phyloP scores from a whole-genome alignment of 805 yeast genomes.

The Maudiozyma barnettii region DNA sequence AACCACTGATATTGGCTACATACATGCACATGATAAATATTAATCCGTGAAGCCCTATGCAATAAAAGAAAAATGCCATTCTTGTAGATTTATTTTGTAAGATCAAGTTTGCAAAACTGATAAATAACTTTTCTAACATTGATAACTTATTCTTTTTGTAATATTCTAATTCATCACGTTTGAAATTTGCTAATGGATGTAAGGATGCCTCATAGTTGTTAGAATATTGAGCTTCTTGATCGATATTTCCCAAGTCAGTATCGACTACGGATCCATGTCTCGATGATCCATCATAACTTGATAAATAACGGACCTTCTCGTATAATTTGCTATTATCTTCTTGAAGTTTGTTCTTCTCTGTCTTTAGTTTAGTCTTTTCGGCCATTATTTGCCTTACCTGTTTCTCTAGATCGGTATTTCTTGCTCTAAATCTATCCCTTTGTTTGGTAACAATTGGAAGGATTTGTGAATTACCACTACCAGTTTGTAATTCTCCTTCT shows the following conservation, averaged over 20 bases:
- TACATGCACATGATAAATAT: constrained; percentile 57
- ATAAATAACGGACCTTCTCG: constrained; percentile 63
- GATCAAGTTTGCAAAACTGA: constrained; percentile 62
- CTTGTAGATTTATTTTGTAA: constrained; percentile 66
- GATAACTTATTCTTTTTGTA: constrained; percentile 56
- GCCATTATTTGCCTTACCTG: constrained; percentile 54
- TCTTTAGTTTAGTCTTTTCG: constrained; percentile 48
- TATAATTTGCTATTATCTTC: constrained; percentile 70
- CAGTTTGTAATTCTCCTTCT: constrained; percentile 21
- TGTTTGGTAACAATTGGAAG: constrained; percentile 88
- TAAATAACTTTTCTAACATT: constrained; percentile 69
- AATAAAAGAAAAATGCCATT: constrained; percentile 62
- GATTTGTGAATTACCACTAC: constrained; percentile 38
- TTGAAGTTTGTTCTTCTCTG: constrained; percentile 55
- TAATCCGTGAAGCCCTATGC: constrained; percentile 63
- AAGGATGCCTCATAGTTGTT: constrained; percentile 63
- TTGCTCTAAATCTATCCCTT: constrained; percentile 83
- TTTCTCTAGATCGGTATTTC: constrained; percentile 75
- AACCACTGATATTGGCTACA: constrained; percentile 38
- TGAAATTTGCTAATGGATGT: constrained; percentile 76
- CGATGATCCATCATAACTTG: constrained; percentile 35
- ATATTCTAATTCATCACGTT: constrained; percentile 67
- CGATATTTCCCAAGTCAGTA: constrained; percentile 23
- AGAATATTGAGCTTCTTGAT: constrained; percentile 52
- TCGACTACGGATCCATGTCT: constrained; percentile 23